Conservation (phyloP, 441 rosid genomes). For the Viola pubescens region DNA sequence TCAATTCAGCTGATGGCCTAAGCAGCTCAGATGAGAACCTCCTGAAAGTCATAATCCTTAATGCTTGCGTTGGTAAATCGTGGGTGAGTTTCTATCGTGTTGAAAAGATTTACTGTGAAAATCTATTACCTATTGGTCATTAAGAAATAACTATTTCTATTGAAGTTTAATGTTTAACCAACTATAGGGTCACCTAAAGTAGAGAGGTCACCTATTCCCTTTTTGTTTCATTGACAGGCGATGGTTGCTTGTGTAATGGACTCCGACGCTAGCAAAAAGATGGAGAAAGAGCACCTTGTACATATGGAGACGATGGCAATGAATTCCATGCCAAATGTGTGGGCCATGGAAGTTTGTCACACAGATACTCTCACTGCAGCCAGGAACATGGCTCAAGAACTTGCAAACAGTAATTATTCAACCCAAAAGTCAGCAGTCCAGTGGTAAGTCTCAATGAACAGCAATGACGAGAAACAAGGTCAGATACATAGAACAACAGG, state of each 20-base stretch:
- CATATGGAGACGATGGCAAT: constrained; percentile 29
- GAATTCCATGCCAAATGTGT: constrained; percentile 38
- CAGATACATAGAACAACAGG: no score
- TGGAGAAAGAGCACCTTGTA: constrained; percentile 42
- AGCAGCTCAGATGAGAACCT: constrained; percentile 50
- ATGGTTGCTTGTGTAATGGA: constrained; percentile 44
- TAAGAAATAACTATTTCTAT: not conserved
- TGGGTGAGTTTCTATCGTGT: constrained; percentile 45
- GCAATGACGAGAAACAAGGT: no score
- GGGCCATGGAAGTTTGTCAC: constrained; percentile 51
- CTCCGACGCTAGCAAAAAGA: constrained; percentile 24
- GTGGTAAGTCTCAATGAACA: no score
- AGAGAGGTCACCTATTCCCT: not conserved
- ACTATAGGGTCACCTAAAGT: no score
- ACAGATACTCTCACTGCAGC: constrained; percentile 46
- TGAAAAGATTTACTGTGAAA: constrained; percentile 1
- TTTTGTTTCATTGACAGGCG: constrained; percentile 33
- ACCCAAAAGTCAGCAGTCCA: no score
- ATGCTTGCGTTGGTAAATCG: constrained; percentile 44
- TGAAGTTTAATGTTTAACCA: not conserved
- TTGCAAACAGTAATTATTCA: constrained; percentile 22
- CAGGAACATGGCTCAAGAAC: constrained; percentile 39
- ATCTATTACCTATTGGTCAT: not conserved
- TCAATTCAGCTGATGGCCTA: constrained; percentile 38
- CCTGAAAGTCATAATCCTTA: constrained; percentile 42